Percentiles rank a stretch among this genome's conserved stretches.
Conservation (phyloP, 257 asterid genomes). For the Catharanthus roseus region DNA sequence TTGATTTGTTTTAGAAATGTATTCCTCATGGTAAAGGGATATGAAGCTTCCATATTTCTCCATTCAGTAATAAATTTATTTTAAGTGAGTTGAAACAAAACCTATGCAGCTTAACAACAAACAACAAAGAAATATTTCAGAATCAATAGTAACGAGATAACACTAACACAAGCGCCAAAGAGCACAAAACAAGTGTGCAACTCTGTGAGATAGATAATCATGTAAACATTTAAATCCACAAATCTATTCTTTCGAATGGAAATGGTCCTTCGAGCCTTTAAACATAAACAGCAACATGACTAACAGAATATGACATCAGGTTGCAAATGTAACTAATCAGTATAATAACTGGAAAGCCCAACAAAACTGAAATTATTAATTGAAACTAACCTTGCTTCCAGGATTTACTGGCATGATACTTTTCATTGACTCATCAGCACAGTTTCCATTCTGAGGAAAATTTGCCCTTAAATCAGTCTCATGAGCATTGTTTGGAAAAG, state of each 20-base stretch:
- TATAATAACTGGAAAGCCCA: not conserved
- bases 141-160: not conserved
- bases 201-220: not conserved
- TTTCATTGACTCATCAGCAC: conserved; percentile 16
- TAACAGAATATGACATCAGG: not conserved
- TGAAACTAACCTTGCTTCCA: conserved; percentile 22
- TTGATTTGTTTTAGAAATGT: not conserved
- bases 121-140: not conserved
- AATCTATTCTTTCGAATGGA: not conserved
- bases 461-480: conserved; percentile 11
- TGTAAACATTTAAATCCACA: not conserved
- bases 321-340: not conserved
- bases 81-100: not conserved
- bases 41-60: not conserved
- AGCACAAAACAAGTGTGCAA: not conserved
- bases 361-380: not conserved
- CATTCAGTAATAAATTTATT: not conserved
- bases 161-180: not conserved
- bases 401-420: conserved; percentile 6
- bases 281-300: not conserved
- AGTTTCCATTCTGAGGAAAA: conserved; percentile 14
- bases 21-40: not conserved
- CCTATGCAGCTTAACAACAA: not conserved
- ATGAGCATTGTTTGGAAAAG: conserved; percentile 16
- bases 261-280: not conserved